Percentiles rank a stretch among this genome's conserved stretches.
phyloP scores from a whole-genome alignment of 1,284 basidiomycete species.

The Melampsora larici-populina region DNA sequence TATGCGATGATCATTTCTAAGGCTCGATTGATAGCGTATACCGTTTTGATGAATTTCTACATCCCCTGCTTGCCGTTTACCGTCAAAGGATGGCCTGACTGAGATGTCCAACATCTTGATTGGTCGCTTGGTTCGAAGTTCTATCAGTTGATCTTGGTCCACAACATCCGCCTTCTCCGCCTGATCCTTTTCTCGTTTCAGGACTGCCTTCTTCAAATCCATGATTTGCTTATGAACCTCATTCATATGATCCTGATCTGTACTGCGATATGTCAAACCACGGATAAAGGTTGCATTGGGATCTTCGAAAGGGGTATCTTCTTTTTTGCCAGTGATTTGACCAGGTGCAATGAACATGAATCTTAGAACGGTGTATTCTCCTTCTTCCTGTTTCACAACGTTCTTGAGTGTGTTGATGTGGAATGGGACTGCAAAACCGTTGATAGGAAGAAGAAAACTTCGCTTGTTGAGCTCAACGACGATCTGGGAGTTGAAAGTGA shows the following conservation, averaged over 20 bases:
- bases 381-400: slow-evolving; percentile 94
- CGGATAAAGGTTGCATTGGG: slow-evolving; percentile 95
- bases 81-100: slow-evolving; percentile 86
- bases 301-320: slow-evolving; percentile 98
- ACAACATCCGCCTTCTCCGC: slow-evolving; percentile 98
- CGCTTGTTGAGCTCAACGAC: slow-evolving; percentile 84
- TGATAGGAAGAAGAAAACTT: slow-evolving; percentile 84
- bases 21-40: slow-evolving; percentile 81
- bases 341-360: slow-evolving; percentile 99
- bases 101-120: slow-evolving; percentile 78
- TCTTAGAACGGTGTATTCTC: slow-evolving; percentile 86
- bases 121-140: slow-evolving; percentile 63
- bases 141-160: slow-evolving; percentile 83
- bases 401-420: slow-evolving; percentile 99
- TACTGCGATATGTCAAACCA: slow-evolving; percentile 87
- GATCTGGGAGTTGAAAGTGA: slow-evolving; percentile 61
- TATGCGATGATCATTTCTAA: slow-evolving; percentile 74
- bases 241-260: slow-evolving; percentile 83
- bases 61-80: slow-evolving; percentile 80
- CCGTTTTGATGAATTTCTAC: slow-evolving; percentile 98
- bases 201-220: slow-evolving; percentile 91
- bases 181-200: slow-evolving; percentile 94
- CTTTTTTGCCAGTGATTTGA: slow-evolving; percentile 95
- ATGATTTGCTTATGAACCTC: slow-evolving; percentile 86
- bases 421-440: slow-evolving; percentile 94